phyloP scores from a whole-genome alignment of 176 grass and related monocot genomes.

The Musa itinerans region DNA sequence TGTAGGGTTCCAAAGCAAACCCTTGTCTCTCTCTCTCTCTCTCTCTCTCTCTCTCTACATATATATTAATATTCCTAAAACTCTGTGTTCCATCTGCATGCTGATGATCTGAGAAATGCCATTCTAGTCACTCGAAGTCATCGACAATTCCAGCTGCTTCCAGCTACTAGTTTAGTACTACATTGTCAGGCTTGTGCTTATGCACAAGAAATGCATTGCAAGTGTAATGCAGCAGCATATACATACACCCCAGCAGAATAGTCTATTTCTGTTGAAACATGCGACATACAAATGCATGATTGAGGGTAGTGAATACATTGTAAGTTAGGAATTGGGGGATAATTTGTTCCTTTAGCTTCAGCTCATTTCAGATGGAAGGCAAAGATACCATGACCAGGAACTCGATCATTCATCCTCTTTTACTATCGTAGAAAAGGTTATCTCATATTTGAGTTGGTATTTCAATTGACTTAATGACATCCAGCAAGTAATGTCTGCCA shows the following conservation, averaged over 20 bases:
- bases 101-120: neutral
- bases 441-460: too few relatives aligned
- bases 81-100: too few relatives aligned
- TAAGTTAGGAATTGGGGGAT: too few relatives aligned
- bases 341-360: too few relatives aligned
- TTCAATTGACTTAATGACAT: too few relatives aligned
- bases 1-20: conserved; percentile 27
- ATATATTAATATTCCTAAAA: neutral
- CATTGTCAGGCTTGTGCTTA: conserved; percentile 1
- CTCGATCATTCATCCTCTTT: too few relatives aligned
- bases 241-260: neutral
- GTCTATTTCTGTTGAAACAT: neutral
- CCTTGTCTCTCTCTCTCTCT: neutral
- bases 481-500: too few relatives aligned
- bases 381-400: too few relatives aligned
- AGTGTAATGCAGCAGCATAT: neutral
- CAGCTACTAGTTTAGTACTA: neutral
- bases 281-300: too few relatives aligned
- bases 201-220: neutral
- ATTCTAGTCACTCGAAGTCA: neutral
- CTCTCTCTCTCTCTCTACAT: neutral
- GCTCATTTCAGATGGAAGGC: too few relatives aligned
- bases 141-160: conserved; percentile 12
- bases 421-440: too few relatives aligned
- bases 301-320: too few relatives aligned